phyloP scores from a whole-genome alignment of 805 yeast species.

The Saturnispora gosingensis region DNA sequence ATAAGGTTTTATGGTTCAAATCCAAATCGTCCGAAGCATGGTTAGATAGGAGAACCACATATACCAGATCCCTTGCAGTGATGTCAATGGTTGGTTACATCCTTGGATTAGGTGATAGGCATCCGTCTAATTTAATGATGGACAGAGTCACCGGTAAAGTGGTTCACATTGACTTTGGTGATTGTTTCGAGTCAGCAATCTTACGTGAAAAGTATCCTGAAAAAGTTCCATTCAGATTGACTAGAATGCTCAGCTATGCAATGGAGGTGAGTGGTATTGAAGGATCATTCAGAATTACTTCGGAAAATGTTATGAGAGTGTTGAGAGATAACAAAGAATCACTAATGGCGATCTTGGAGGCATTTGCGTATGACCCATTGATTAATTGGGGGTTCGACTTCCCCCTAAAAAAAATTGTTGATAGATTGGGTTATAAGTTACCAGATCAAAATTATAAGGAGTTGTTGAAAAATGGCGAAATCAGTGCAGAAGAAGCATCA shows the following conservation, averaged over 20 bases:
- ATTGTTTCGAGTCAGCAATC: constrained; percentile 97
- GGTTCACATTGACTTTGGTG: constrained; percentile 96
- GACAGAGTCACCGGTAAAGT: constrained; percentile 93
- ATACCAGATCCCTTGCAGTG: constrained; percentile 90
- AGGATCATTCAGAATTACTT: constrained; percentile 92
- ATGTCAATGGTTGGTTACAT: constrained; percentile 99
- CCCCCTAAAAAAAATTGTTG: constrained; percentile 71
- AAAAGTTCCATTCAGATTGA: constrained; percentile 92
- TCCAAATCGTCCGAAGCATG: constrained; percentile 95
- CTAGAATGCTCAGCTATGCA: constrained; percentile 94
- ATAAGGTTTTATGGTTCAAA: constrained; percentile 92
- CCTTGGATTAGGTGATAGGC: constrained; percentile 94
- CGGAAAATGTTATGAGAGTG: constrained; percentile 96
- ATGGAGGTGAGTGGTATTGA: constrained; percentile 99
- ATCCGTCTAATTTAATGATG: constrained; percentile 94
- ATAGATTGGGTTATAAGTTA: constrained; percentile 44
- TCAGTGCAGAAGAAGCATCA: constrained; percentile 69
- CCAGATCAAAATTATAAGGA: constrained; percentile 65
- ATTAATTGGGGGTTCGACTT: constrained; percentile 98
- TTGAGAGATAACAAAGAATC: constrained; percentile 91
- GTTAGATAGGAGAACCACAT: constrained; percentile 94
- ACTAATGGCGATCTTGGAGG: constrained; percentile 94
- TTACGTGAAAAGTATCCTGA: constrained; percentile 96
- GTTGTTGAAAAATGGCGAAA: constrained; percentile 58
- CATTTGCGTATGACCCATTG: constrained; percentile 96